phyloP scores from a whole-genome alignment of 2,329 filamentous ascomycete genomes.

The Westerdykella aurantiaca region DNA sequence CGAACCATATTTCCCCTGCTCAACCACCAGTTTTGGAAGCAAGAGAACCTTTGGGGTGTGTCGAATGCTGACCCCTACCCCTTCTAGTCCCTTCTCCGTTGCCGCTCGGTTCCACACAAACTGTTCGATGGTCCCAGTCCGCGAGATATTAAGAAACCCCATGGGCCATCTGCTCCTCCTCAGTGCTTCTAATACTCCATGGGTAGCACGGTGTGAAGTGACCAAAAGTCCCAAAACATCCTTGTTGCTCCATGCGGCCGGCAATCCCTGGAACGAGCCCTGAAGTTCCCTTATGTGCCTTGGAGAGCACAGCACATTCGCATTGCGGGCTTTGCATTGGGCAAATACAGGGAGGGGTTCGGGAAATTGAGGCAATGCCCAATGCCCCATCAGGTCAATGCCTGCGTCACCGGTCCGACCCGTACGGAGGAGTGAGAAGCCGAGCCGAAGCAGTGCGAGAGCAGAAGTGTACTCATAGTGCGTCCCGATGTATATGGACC shows the following conservation, averaged over 20 bases:
- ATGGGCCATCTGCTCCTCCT: conserved; percentile 63
- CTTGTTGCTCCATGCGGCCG: conserved; percentile 62
- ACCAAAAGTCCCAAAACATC: conserved; percentile 66
- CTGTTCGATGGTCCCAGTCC: conserved; percentile 56
- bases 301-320: conserved; percentile 43
- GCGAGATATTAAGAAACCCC: conserved; percentile 60
- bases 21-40: not conserved
- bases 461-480: conserved; percentile 69
- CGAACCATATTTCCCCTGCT: conserved; percentile 7
- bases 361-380: conserved; percentile 47
- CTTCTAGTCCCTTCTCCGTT: conserved; percentile 57
- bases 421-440: conserved; percentile 60
- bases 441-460: conserved; percentile 51
- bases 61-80: conserved; percentile 37
- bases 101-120: conserved; percentile 68
- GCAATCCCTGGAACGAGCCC: conserved; percentile 69
- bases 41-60: conserved; percentile 21
- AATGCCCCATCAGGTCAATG: conserved; percentile 68
- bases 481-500: conserved; percentile 64
- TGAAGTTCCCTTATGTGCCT: conserved; percentile 67
- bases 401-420: conserved; percentile 64
- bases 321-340: conserved; percentile 64
- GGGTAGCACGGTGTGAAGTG: conserved; percentile 64
- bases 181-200: conserved; percentile 69
- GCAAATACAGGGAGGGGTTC: conserved; percentile 43